A percentile compares a stretch with the other conserved stretches of the same genome.
Evolutionary conservation across 108 stramenopile species (phyloP).

Genomic region (Skeletonema grethae): DNA sequence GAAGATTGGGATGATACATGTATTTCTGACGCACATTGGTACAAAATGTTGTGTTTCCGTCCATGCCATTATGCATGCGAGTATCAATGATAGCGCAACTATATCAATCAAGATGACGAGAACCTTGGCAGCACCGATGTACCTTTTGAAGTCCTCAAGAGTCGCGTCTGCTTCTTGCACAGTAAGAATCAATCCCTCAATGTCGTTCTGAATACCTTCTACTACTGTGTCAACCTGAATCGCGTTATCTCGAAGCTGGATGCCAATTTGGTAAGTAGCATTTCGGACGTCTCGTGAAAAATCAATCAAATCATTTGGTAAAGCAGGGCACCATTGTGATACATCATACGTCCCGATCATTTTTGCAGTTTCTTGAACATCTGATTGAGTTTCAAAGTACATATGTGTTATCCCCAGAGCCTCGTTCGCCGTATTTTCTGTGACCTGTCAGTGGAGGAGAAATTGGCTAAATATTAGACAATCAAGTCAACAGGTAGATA

Average conservation of each 20-base stretch:
- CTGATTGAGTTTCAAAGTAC: conserved; percentile 24
- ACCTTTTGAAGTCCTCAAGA: conserved; percentile 21
- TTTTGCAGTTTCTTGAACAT: conserved; percentile 27
- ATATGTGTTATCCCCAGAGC: conserved; percentile 4
- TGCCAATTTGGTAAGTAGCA: conserved; percentile 18
- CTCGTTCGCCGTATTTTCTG: conserved; percentile 8
- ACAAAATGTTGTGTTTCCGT: conserved; percentile 14
- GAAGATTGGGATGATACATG: conserved; percentile 22
- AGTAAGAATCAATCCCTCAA: neutral
- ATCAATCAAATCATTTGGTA: neutral
- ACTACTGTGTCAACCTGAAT: conserved; percentile 29
- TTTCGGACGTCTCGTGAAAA: conserved; percentile 20
- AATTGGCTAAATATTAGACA: neutral
- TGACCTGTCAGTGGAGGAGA: conserved; percentile 7
- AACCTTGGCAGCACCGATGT: conserved; percentile 28
- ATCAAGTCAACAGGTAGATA: neutral
- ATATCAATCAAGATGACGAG: conserved; percentile 30
- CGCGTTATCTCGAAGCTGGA: conserved; percentile 20
- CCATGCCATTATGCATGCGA: conserved; percentile 32
- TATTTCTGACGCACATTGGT: conserved; percentile 16
- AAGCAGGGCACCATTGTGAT: conserved; percentile 24
- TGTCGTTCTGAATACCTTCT: conserved; percentile 19
- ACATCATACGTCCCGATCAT: conserved; percentile 25
- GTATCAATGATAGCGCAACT: conserved; percentile 22
- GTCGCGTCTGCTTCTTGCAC: conserved; percentile 13